Percentiles rank a stretch among this genome's conserved stretches.
Conservation (phyloP, 2,329 filamentous ascomycete species). For the Septoria petroselini region DNA sequence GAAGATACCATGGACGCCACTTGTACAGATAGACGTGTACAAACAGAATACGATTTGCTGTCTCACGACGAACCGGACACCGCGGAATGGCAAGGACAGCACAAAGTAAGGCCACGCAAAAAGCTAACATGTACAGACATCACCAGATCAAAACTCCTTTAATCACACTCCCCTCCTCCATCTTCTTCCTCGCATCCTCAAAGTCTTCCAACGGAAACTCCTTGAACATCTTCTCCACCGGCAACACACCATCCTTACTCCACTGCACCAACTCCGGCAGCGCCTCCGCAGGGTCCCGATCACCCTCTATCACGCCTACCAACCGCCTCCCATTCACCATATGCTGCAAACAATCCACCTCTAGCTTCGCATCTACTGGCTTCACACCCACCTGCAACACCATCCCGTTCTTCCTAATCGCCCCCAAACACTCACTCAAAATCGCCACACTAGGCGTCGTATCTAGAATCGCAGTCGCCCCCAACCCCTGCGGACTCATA, state of each 20-base stretch:
- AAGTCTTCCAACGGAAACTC: conserved; percentile 42
- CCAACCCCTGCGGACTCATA: conserved; percentile 32
- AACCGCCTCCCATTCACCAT: conserved; percentile 47
- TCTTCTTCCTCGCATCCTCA: conserved; percentile 37
- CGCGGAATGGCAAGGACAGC: too few relatives aligned
- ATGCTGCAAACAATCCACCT: conserved; percentile 40
- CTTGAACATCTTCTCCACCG: conserved; percentile 44
- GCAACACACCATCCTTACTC: conserved; percentile 45
- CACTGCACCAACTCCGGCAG: conserved; percentile 47
- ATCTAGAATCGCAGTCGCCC: conserved; percentile 47
- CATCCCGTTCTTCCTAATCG: conserved; percentile 45
- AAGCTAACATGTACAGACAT: background rate
- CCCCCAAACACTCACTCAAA: conserved; percentile 41
- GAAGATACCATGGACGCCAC: conserved; percentile 1
- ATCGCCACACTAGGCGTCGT: conserved; percentile 46
- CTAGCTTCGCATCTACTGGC: conserved; percentile 40
- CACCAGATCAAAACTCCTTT: conserved; percentile 44
- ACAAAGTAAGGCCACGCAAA: background rate
- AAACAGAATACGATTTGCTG: background rate
- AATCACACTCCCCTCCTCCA: conserved; percentile 39
- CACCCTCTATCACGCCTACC: conserved; percentile 47
- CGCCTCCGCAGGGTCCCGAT: conserved; percentile 41
- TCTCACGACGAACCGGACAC: too few relatives aligned
- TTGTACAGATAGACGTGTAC: conserved; percentile 11
- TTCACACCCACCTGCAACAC: conserved; percentile 50